Evolutionary conservation across 164 flowering plant species (phyloP), one percentile per base, ranked within the genome.

Genomic region (Kingdonia uniflora): DNA sequence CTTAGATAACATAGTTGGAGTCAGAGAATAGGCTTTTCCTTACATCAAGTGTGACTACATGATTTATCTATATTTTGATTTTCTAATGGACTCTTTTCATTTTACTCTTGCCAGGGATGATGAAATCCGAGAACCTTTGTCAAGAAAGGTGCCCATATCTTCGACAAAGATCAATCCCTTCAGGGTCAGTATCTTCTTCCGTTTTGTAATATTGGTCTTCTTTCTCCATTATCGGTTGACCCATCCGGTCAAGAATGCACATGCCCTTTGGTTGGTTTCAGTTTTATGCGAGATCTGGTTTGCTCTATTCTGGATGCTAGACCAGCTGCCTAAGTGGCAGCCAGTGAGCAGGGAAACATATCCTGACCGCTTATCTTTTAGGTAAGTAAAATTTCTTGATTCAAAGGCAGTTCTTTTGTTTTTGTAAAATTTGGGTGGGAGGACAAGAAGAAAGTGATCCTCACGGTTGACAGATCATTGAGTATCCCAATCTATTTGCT

Each of bases 201-300:
- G 22, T 17, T 11, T 44, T 44, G 48, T 17, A 44, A 44, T 44
- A 44, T 44, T 19, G 22, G 54, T 33, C n/a, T 44, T 67, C 49
- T 62, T 45, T 47, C 49, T 67, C 19, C 52, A 45, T 25, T 51
- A 54, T 59, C 45, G 66, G 29, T 20, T 59, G 21, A 38, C 33
- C 33, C 49, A 59, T 39, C 67, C 67, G 22, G 67, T 59, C 46
- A 14, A 42, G 23, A 38, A 54, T 50, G 64, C 67, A 41, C 54
- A 43, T 51, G 56, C 56, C 21, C 63, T 67, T 17, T 67, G 71
- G 71, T 50, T 67, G 29, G 44, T 55, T 24, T 67, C 66, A 21
- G 71, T 67, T 16, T 17, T 67, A 25, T 67, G 64, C 24, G 60
- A 67, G 54, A 12, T 62, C 48, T 44, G 48, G 48, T 44, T 44